Evolutionary conservation across 148 eudicot genomes (phyloP), one percentile per base, ranked within the genome.

Genomic region (Dianthus caryophyllus): DNA sequence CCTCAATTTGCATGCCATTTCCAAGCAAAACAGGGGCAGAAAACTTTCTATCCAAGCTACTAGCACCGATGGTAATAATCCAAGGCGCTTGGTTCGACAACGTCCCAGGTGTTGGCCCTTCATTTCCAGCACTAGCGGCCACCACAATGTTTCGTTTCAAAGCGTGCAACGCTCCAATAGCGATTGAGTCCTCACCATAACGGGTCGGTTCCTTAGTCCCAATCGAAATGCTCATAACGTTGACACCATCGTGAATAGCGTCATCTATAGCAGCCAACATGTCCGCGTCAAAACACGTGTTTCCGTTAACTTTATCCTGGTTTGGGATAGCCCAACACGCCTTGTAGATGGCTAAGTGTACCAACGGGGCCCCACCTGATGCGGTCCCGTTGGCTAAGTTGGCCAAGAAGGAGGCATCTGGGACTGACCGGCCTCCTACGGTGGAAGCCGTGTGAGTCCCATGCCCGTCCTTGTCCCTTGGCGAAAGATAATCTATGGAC

Each of bases 381-480:
- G 98, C 98, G 0, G 91, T 87, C 15, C 98, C 98, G 0, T 24
- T n/a, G 8, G 87, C 96, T 48, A 85, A 77, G 17, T 80, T 77
- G 3, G 88, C 91, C 11, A 85, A 63, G 71, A 87, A 84, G 0
- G 93, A 81, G 52, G 66, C 83, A 0, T 82, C 66, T 0, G 61
- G 72, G 39, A 93, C 89, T 22, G 64, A 53, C 11, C 87, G 82
- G 2, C 98, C 98, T 5, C 77, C 98, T 16, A 75, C 87, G 0
- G 95, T 93, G 22, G 98, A 89, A n/a, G 91, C 69, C 10, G 98
- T 93, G 77, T 93, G 98, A 29, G 91, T 87, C 31, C 98, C 98
- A 20, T 93, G 98, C 1, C 98, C 98, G 27, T 89, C 89, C 43
- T 51, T 82, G 81, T 93, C 96, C 0, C 96, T 87, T 1, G 98